These are phyloP conservation scores for Quillaja saponaria DNA, from an alignment of 306 rosid genomes.

Conservation along the genomic window DNA sequence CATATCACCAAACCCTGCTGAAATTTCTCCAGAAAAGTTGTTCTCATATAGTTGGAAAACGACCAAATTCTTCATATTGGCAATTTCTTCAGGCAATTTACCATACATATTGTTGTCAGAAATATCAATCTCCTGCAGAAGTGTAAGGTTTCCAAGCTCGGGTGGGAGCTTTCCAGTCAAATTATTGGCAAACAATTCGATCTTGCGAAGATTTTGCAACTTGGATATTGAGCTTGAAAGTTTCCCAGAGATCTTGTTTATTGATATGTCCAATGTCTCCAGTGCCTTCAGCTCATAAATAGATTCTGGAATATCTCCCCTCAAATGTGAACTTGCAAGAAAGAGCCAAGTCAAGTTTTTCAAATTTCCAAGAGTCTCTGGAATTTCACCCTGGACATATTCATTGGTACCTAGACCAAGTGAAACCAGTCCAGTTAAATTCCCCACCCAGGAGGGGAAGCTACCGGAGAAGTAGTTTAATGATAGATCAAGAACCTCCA, in stretches of 20 bases:
- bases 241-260: constrained; percentile 69
- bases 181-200: constrained; percentile 66
- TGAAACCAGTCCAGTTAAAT: constrained; percentile 44
- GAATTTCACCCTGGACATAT: constrained; percentile 50
- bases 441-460: constrained; percentile 80
- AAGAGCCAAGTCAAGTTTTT: constrained; percentile 77
- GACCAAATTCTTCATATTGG: constrained; percentile 59
- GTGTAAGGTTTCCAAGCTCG: constrained; percentile 63
- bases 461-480: constrained; percentile 55
- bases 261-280: constrained; percentile 73
- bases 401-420: constrained; percentile 71
- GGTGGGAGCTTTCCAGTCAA: constrained; percentile 75
- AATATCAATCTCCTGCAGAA: constrained; percentile 74
- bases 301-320: constrained; percentile 82
- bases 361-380: constrained; percentile 61
- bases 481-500: constrained; percentile 71
- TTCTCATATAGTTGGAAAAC: constrained; percentile 80
- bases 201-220: constrained; percentile 58
- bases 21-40: constrained; percentile 75
- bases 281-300: constrained; percentile 61
- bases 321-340: constrained; percentile 59
- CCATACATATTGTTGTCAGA: constrained; percentile 67
- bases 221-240: constrained; percentile 73
- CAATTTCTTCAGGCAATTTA: constrained; percentile 63
- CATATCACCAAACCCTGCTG: constrained; percentile 85